Percentiles rank a stretch among this genome's conserved stretches.
These are phyloP conservation scores for Exserohilum rostratum DNA, from an alignment of 2,329 filamentous ascomycete species.

Conservation along the genomic window DNA sequence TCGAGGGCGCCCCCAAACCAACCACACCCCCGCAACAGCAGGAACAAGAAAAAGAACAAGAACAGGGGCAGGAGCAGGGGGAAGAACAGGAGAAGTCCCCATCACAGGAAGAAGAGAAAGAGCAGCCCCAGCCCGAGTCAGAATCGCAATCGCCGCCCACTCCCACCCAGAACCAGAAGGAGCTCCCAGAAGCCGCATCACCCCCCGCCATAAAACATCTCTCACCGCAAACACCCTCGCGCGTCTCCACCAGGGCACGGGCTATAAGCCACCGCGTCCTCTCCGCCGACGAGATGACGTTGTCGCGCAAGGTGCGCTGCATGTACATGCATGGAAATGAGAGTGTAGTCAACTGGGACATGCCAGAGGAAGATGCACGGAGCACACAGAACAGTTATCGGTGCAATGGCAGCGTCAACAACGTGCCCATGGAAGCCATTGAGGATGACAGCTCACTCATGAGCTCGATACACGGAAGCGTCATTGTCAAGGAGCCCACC, in stretches of 20 bases:
- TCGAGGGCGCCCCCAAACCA: slow-evolving; percentile 24
- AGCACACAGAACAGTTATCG: slow-evolving; percentile 30
- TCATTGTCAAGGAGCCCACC: slow-evolving; percentile 57
- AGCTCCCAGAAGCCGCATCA: slow-evolving; percentile 23
- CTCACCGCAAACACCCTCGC: slow-evolving; percentile 45
- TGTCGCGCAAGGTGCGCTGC: slow-evolving; percentile 66
- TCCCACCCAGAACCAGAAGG: slow-evolving; percentile 17
- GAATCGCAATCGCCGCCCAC: neutral
- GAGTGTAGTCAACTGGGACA: slow-evolving; percentile 55
- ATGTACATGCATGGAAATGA: slow-evolving; percentile 70
- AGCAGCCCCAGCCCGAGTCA: slow-evolving; percentile 1
- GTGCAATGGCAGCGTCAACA: slow-evolving; percentile 30
- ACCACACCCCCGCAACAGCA: slow-evolving; percentile 23
- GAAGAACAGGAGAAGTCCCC: neutral
- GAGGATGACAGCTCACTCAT: slow-evolving; percentile 39
- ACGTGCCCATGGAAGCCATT: slow-evolving; percentile 36
- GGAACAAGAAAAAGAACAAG: slow-evolving; percentile 11
- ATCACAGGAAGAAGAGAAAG: slow-evolving; percentile 6
- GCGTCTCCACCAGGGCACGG: slow-evolving; percentile 43
- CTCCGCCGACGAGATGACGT: slow-evolving; percentile 67
- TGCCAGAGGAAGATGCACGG: slow-evolving; percentile 26
- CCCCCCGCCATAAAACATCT: slow-evolving; percentile 31
- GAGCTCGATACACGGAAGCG: slow-evolving; percentile 35
- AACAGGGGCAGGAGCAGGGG: neutral
- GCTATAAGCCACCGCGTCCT: slow-evolving; percentile 56